Base-by-base conservation (phyloP, 768 basidiomycete species). In the Trametopsis cervina region DNA sequence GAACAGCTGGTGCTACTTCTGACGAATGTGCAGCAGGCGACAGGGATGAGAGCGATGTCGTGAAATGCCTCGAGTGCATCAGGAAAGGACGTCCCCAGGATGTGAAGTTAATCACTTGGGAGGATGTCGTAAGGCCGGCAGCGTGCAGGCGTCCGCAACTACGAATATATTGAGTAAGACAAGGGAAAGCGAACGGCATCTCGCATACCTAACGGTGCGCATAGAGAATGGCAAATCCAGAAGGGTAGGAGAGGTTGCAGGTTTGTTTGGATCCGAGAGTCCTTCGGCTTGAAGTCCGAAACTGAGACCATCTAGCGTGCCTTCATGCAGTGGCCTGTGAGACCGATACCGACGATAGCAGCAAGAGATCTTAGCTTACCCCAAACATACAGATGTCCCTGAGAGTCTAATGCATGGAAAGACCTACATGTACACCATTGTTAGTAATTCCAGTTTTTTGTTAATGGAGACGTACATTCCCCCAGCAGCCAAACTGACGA, bases 61-160 rank as follows among this genome's bases (percentile, higher is more conserved):
- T 33, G 15, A 33, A 33, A 33, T 33, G 15, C 15, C 29, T 7
- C 15, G 29, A 33, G 29, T 33, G 47, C 33, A 91, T 69, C 37
- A 70, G 69, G 68, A 86, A 86, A 1, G 90, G 88, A 18, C 85
- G 73, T 2, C 89, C 91, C 78, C 89, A 92, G 55, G 71, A 81
- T 4, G 73, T 63, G 60, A 89, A 87, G 11, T 77, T 85, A 86
- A 85, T 92, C 23, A 93, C 71, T 33, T 74, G 69, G 40, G 71
- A 65, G 10, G 69, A 61, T 35, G 69, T 64, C 58, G 89, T 88
- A 38, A 91, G 67, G 25, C 78, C 74, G 12, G 80, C 72, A 3
- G 81, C 74, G 60, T 92, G 88, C 23, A 83, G 59, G 50, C 91
- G 75, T 38, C 90, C 91, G 57, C 87, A 90, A 57, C 89, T 91